Base-by-base conservation (phyloP, 2,329 filamentous ascomycete genomes). In the Phoma sp. region DNA sequence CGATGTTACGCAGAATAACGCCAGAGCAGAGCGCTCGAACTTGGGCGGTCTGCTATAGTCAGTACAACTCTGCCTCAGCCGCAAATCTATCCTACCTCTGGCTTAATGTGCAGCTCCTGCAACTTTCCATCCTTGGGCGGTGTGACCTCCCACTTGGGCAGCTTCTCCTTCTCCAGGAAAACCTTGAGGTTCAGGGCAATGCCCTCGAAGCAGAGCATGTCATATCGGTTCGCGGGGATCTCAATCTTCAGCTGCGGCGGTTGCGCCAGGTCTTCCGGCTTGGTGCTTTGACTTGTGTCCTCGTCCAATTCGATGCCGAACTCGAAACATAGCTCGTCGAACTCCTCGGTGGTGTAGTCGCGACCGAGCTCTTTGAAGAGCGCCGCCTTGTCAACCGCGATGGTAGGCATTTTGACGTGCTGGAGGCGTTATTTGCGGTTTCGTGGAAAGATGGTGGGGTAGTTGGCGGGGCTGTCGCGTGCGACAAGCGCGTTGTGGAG, bases 221-320 rank as follows among this genome's bases (percentile, higher is more conserved):
- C 87, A 82, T 89, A 89, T 78, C 92, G 87, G 79, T 98, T 98
- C 71, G 95, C 93, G 59, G 93, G 92, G 69, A 98, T 96, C 77
- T 98, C 93, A 73, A 99, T 98, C 83, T 97, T 97, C 71, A 98
- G 85, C 78, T 98, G 91, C 51, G 95, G 89, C 45, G 91, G 86
- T 78, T 96, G 91, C 77, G 96, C 90, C 79, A 66, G 50, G 42
- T 62, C 60, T 47, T 75, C 72, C 12, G 69, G 54, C 56, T 69
- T 76, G 39, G 69, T 71, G 47, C 64, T 66, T 51, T 67, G 57
- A 26, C 60, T 68, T 12, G 59, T 65, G 55, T 99, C 95, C 80
- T 98, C 93, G 80, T 99, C 95, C 66, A 99, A 85, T 78, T 99
- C 95, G 74, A 99, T 96, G 56, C 93, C 93, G 74, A 96, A 99